Conservation (phyloP, 805 yeast genomes). For the Yarrowia sp. region DNA sequence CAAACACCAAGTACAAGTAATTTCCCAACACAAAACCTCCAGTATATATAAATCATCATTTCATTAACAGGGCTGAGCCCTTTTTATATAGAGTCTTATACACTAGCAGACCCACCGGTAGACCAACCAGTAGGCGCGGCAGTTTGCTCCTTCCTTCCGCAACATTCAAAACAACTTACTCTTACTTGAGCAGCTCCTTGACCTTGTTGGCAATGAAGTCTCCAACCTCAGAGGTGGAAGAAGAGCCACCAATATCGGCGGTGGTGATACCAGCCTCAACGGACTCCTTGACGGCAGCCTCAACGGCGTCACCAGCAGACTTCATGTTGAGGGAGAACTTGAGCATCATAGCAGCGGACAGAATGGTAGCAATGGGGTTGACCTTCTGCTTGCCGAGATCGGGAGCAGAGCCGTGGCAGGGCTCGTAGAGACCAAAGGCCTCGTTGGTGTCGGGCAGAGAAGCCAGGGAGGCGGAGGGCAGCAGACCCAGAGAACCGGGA, state of each 20-base stretch:
- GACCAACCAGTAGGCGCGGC: not conserved
- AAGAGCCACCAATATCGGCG: constrained; percentile 84
- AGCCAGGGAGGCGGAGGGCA: constrained; percentile 94
- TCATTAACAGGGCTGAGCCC: constrained; percentile 11
- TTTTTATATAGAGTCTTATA: constrained; percentile 6
- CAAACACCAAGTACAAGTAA: too few relatives aligned
- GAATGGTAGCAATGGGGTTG: constrained; percentile 91
- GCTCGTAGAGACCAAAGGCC: constrained; percentile 96
- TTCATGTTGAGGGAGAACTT: constrained; percentile 78
- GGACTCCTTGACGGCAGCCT: constrained; percentile 78
- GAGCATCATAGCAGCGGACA: constrained; percentile 97
- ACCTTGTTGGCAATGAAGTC: constrained; percentile 84
- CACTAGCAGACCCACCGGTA: constrained; percentile 2
- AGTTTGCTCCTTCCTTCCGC: not conserved
- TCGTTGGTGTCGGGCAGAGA: constrained; percentile 93
- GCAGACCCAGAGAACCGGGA: constrained; percentile 93
- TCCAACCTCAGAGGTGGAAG: constrained; percentile 85
- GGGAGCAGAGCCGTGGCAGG: constrained; percentile 98
- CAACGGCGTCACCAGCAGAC: constrained; percentile 84
- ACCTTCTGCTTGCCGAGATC: constrained; percentile 84
- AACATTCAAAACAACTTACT: not conserved
- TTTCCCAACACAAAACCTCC: too few relatives aligned
- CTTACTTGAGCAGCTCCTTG: constrained; percentile 45
- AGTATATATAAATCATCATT: constrained; percentile 18
- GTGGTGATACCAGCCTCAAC: constrained; percentile 84